phyloP scores from a whole-genome alignment of 495 filamentous ascomycete genomes.

The Penicillium canariense region DNA sequence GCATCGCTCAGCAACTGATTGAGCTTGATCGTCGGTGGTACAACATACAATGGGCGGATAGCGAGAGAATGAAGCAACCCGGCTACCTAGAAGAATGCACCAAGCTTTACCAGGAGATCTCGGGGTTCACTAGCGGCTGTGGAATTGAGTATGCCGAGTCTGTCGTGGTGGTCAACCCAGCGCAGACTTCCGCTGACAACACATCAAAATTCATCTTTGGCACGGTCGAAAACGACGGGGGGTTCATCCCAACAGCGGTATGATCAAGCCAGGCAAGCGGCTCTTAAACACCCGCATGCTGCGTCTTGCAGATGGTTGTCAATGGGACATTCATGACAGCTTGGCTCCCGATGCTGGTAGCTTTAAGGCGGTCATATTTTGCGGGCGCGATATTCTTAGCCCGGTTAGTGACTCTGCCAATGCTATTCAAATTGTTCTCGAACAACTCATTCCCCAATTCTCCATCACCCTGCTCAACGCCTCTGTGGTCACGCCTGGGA shows the following conservation, averaged over 20 bases:
- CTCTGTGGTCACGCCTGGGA: no score
- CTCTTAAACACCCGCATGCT: conserved; percentile 31
- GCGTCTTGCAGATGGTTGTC: conserved; percentile 43
- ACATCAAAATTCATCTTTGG: no score
- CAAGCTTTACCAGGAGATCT: conserved; percentile 44
- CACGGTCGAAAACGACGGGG: conserved; percentile 39
- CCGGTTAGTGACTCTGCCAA: conserved; percentile 29
- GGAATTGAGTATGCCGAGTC: conserved; percentile 43
- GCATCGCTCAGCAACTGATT: conserved; percentile 70
- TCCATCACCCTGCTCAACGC: no score
- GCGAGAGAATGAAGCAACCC: no score
- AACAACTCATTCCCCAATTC: no score
- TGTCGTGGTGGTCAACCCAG: conserved; percentile 22
- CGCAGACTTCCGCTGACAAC: conserved; percentile 26
- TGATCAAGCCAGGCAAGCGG: conserved; percentile 28
- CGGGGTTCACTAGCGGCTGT: conserved; percentile 45
- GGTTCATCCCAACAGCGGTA: conserved; percentile 43
- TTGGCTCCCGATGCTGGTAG: no score
- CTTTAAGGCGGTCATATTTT: conserved; percentile 6
- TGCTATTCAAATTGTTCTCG: conserved; percentile 19
- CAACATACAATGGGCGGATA: conserved; percentile 41
- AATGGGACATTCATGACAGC: conserved; percentile 46
- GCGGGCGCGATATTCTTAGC: background rate
- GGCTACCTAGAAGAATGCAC: conserved; percentile 39
- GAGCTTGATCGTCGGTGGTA: conserved; percentile 65